Evolutionary conservation across 2,329 filamentous ascomycete genomes (phyloP).

Genomic region (Leptographium radiaticola): DNA sequence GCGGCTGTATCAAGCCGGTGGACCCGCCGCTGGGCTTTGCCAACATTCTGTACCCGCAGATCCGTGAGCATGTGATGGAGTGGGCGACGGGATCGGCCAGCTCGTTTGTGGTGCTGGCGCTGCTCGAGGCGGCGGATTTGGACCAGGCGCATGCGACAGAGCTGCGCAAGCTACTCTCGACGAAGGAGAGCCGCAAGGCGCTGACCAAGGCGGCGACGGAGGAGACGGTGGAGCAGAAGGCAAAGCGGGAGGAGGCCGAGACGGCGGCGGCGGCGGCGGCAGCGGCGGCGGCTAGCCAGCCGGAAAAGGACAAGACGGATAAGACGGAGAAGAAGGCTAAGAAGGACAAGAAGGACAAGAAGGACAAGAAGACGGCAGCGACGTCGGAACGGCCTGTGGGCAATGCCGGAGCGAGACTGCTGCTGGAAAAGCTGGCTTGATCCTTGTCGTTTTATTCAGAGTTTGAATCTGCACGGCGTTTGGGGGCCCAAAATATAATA

Average conservation of each 20-base stretch:
- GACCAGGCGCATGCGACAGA: conserved; percentile 55
- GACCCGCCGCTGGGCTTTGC: conserved; percentile 73
- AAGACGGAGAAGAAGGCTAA: conserved; percentile 33
- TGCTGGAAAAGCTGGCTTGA: conserved; percentile 43
- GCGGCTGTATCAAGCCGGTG: conserved; percentile 56
- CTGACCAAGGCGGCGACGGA: conserved; percentile 54
- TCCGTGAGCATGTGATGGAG: conserved; percentile 58
- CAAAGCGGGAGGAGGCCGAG: conserved; percentile 23
- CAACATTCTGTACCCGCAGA: conserved; percentile 65
- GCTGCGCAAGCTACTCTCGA: conserved; percentile 56
- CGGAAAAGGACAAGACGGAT: conserved; percentile 26
- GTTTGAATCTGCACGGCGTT: neutral
- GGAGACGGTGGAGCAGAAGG: conserved; percentile 41
- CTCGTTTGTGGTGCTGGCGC: conserved; percentile 71
- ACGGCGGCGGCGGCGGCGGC: conserved; percentile 33
- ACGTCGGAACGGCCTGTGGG: conserved; percentile 31
- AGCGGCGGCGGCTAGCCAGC: conserved; percentile 12
- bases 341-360: conserved; percentile 28
- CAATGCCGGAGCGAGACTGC: conserved; percentile 48
- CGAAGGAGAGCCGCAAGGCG: conserved; percentile 59
- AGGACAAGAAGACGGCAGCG: conserved; percentile 15
- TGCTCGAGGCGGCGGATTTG: conserved; percentile 62
- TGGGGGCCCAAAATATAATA: neutral
- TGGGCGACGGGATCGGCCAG: conserved; percentile 75
- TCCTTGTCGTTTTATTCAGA: neutral